A percentile compares a stretch with the other conserved stretches of the same genome.
phyloP scores from a whole-genome alignment of 2,329 filamentous ascomycete genomes.

The Thermomyces lanuginosus region DNA sequence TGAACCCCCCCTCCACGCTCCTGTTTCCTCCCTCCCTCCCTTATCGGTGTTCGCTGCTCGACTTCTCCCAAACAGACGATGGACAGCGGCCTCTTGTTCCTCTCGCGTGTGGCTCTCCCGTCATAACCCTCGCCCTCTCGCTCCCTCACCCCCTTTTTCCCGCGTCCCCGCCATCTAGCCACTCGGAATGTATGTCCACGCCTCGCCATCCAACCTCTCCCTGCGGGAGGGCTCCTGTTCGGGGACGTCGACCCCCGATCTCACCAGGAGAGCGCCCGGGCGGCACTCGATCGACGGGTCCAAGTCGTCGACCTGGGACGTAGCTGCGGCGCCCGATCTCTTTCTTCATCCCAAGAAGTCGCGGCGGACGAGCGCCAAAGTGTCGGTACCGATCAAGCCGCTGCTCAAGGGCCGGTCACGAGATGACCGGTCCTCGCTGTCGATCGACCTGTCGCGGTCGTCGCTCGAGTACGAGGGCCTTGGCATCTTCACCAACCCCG shows the following conservation, averaged over 20 bases:
- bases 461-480: slow-evolving; percentile 41
- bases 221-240: slow-evolving; percentile 6
- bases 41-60: no score
- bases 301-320: slow-evolving; percentile 5
- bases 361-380: slow-evolving; percentile 24
- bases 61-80: no score
- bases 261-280: slow-evolving; percentile 6
- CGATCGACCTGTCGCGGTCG: slow-evolving; percentile 39
- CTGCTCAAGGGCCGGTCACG: slow-evolving; percentile 38
- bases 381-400: no score
- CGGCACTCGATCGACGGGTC: slow-evolving; percentile 5
- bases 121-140: no score
- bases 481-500: slow-evolving; percentile 32
- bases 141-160: no score
- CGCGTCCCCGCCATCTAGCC: no score
- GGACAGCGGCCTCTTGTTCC: no score
- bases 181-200: no score
- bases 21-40: no score
- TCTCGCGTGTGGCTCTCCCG: no score
- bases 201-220: no score
- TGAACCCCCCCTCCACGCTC: no score
- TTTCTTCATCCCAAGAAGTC: slow-evolving; percentile 10
- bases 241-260: slow-evolving; percentile 7
- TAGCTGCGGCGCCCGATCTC: slow-evolving; percentile 5
- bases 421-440: slow-evolving; percentile 30